Evolutionary conservation across 441 rosid species (phyloP), one percentile per base, ranked within the genome.

Genomic region (Pelargonium cotyledonis): DNA sequence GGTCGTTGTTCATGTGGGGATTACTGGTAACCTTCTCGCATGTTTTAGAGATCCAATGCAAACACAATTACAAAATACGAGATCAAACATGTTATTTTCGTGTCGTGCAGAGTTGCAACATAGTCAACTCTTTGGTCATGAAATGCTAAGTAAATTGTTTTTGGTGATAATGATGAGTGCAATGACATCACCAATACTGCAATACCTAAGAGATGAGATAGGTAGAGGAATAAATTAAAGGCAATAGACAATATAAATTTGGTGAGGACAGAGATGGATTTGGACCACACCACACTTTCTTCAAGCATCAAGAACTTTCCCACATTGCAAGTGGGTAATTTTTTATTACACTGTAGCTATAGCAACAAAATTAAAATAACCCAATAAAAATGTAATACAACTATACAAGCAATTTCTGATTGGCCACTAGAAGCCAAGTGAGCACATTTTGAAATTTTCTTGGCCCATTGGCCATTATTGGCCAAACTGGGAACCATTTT

Each of bases 1-100:
- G 80, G 80, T 66, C 62, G 29, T 29, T 74, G 73, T 16, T 78
- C 78, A 7, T 78, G 78, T 62, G 71, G 73, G 53, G 78, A 74
- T 65, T 78, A 61, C 69, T 78, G 80, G 78, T 74, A 70, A 68
- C 5, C 15, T 47, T 43, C 51, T 61, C 21, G 40, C 40, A 35
- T 35, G 40, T 35, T 35, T 4, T 35, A 35, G 40, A 35, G 40
- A 35, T 35, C 40, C 40, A 35, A 35, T 5, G 6, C 40, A 3
- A 35, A 35, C 40, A 35, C 40, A 6, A 35, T 35, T 35, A 35
- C 40, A 35, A 35, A 35, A 35, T 5, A 5, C 40, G 40, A 35
- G 10, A 43, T 2, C 47, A 43, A 43, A 8, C 11, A 43, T 43
- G 6, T 43, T 8, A 43, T 3, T 43, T 41, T 41, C 46, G 10